Conservation (phyloP, 2,329 filamentous ascomycete species). For the Cladosporium phlei region DNA sequence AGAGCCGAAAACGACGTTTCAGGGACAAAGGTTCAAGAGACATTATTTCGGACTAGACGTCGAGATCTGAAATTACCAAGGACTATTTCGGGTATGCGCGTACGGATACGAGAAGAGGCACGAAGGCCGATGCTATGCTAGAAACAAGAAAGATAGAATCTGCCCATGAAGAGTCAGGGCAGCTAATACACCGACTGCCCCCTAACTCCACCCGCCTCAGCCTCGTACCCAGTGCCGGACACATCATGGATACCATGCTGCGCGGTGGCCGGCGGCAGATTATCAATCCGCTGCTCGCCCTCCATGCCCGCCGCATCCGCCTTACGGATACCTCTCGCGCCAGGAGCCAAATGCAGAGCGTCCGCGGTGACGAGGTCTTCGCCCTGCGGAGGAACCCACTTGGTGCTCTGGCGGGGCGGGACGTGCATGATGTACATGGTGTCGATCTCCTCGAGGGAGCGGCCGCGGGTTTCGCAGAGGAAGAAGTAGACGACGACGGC, state of each 20-base stretch:
- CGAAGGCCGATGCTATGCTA: too few relatives aligned
- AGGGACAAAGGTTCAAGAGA: too few relatives aligned
- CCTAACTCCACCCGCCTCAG: constrained; percentile 24
- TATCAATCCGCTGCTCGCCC: constrained; percentile 22
- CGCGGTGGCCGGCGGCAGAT: constrained; percentile 21
- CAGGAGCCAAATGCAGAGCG: constrained; percentile 19
- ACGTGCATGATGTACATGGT: constrained; percentile 61
- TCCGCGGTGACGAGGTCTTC: constrained; percentile 25
- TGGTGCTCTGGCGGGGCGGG: constrained; percentile 27
- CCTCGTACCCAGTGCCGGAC: constrained; percentile 23
- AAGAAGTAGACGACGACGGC: constrained; percentile 63
- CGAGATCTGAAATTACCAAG: too few relatives aligned
- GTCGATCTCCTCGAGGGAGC: constrained; percentile 74
- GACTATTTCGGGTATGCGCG: too few relatives aligned
- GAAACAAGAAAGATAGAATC: too few relatives aligned
- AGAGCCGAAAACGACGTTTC: too few relatives aligned
- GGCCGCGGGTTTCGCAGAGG: constrained; percentile 67
- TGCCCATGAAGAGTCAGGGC: too few relatives aligned
- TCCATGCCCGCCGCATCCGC: constrained; percentile 28
- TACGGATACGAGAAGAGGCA: too few relatives aligned
- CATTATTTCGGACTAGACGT: too few relatives aligned
- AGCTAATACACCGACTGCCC: constrained; percentile 10
- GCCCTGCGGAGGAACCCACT: constrained; percentile 25
- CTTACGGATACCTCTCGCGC: constrained; percentile 27
- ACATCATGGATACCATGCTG: constrained; percentile 28